Conservation (phyloP, 108 stramenopile genomes). For the Nitzschia sp. region DNA sequence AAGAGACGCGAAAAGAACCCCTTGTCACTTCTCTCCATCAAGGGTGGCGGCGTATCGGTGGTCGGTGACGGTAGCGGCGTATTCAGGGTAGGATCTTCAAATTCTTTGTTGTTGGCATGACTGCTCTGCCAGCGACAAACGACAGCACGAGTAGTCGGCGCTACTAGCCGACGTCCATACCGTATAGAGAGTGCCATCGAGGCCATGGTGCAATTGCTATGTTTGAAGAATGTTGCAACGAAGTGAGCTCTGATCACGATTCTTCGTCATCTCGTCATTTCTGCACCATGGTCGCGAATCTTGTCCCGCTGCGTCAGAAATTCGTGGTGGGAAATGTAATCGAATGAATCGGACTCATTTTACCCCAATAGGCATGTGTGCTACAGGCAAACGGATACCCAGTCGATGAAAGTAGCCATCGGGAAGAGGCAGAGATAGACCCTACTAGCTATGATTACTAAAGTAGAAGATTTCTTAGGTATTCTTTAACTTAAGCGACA, state of each 20-base stretch:
- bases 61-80: background rate
- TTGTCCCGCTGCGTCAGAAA: background rate
- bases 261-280: background rate
- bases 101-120: conserved; percentile 6
- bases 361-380: background rate
- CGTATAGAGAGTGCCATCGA: background rate
- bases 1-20: conserved; percentile 28
- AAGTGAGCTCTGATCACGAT: background rate
- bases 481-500: background rate
- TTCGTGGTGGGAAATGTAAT: background rate
- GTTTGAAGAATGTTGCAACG: background rate
- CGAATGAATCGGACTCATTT: background rate
- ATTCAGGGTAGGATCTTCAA: background rate
- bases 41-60: background rate
- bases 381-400: background rate
- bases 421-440: no score
- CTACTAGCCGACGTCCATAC: background rate
- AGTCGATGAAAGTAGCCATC: background rate
- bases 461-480: no score
- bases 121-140: conserved; percentile 19
- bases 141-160: background rate
- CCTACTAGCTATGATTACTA: no score
- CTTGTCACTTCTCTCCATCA: conserved; percentile 30
- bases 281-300: background rate
- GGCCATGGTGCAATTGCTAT: background rate